Evolutionary conservation across 768 basidiomycete species (phyloP), one percentile per base, ranked within the genome.

Genomic region (Tricholoma flavovirens): DNA sequence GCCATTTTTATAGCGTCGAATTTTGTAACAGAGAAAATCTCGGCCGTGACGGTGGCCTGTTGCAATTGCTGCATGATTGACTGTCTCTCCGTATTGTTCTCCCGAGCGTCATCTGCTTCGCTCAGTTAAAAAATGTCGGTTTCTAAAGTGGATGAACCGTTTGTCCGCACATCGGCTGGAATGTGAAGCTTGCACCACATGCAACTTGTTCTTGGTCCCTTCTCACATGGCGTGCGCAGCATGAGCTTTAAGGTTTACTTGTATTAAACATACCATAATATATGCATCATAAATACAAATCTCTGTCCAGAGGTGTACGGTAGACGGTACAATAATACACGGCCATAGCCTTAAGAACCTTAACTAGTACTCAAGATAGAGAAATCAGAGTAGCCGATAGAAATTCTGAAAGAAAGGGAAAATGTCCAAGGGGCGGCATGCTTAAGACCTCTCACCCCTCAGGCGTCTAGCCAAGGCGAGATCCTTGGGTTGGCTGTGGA

Each of bases 381-480:
- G 33, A 33, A 40, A 17, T 21, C 38, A 42, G 51, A 24, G 26
- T 11, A 46, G 26, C 10, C 29, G 29, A 30, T 10, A 30, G 15
- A 48, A 22, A 3, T 24, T 5, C 2, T 42, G 17, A 26, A 15
- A 48, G 17, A 22, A 42, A 58, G 17, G 30, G 55, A 32, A 26
- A 42, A 38, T 5, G 40, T 26, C 19, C 42, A 35, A 17, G 51
- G 15, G 14, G 12, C 7, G 35, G 38, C 29, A 56, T 63, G 58
- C 64, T 83, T 80, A 90, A 65, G 88, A 84, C 68, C 90, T 82
- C 77, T 91, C 90, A 66, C 90, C 90, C 58, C 90, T 83, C 71
- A 93, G 84, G 69, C 90, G 88, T 64, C 90, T 81, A 59, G 90
- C 90, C 57, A 93, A 80, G 36, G 90, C 89, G 51, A 93, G 87